Evolutionary conservation across 148 eudicot genomes (phyloP).

Genomic region (Rhododendron molle): DNA sequence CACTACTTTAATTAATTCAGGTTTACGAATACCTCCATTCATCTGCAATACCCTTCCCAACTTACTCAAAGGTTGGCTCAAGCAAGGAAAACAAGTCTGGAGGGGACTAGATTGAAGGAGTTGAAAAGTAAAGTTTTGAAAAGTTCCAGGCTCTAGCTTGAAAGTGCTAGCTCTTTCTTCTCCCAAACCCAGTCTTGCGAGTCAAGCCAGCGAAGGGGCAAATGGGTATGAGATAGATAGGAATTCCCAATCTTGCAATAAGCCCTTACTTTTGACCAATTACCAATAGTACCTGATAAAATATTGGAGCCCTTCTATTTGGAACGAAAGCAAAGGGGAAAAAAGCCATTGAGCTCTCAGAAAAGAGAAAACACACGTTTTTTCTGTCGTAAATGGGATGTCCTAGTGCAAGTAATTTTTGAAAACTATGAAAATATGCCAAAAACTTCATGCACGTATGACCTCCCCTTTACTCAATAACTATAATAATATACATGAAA

Average conservation of each 20-base stretch:
- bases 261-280: background rate
- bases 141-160: too few species aligned
- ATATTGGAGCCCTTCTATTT: background rate
- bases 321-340: background rate
- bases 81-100: too few species aligned
- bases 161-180: too few species aligned
- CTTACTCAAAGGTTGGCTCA: too few species aligned
- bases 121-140: too few species aligned
- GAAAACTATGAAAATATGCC: constrained; percentile 1
- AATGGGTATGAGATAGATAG: too few species aligned
- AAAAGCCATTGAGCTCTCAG: background rate
- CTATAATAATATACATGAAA: background rate
- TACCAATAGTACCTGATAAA: background rate
- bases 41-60: too few species aligned
- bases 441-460: background rate
- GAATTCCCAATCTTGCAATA: background rate
- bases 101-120: too few species aligned
- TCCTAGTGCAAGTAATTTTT: background rate
- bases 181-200: too few species aligned
- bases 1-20: background rate
- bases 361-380: background rate
- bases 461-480: background rate
- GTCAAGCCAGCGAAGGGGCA: too few species aligned
- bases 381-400: background rate
- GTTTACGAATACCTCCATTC: too few species aligned